A percentile compares a stretch with the other conserved stretches of the same genome.
Evolutionary conservation across 148 eudicot species (phyloP).

Genomic region (Beta vulgaris): DNA sequence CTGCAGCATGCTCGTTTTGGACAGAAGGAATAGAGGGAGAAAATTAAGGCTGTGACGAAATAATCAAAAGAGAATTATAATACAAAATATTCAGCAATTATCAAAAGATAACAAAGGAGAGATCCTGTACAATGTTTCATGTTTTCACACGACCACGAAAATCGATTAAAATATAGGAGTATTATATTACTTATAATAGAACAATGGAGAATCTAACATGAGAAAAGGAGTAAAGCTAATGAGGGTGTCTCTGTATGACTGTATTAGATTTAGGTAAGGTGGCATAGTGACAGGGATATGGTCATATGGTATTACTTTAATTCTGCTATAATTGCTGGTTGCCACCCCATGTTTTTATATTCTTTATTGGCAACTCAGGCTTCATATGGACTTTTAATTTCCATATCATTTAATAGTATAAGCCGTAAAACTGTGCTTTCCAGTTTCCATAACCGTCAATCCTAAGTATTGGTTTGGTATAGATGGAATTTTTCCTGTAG

Average conservation of each 20-base stretch:
- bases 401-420: no score
- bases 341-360: neutral
- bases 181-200: neutral
- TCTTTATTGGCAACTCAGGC: no score
- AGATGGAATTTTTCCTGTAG: no score
- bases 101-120: neutral
- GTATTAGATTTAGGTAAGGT: neutral
- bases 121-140: conserved; percentile 5
- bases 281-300: neutral
- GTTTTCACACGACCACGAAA: conserved; percentile 13
- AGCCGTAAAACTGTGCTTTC: no score
- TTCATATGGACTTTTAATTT: no score
- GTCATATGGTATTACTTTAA: conserved; percentile 1
- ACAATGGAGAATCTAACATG: neutral
- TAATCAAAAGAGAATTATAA: neutral
- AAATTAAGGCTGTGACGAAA: neutral
- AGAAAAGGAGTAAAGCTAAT: neutral
- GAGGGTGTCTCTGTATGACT: neutral
- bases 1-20: neutral
- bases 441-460: no score
- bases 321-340: neutral
- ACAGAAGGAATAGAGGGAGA: neutral
- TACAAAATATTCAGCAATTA: neutral
- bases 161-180: neutral
- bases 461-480: no score